Percentiles rank a stretch among this genome's conserved stretches.
Conservation (phyloP, 108 stramenopile species). For the Cyclotella cryptica region DNA sequence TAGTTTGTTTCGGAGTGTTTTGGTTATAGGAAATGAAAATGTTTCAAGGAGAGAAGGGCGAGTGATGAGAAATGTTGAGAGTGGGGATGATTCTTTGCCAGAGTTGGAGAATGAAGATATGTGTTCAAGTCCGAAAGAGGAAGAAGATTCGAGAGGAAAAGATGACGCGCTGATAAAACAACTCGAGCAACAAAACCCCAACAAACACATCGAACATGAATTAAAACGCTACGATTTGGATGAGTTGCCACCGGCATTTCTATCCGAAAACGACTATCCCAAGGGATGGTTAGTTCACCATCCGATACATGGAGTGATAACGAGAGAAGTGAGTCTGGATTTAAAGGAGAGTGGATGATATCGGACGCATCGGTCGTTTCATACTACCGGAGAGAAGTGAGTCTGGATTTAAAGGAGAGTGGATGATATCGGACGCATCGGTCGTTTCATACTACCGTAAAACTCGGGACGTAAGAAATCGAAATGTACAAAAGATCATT, state of each 20-base stretch:
- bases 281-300: constrained; percentile 78
- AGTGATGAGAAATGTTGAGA: neutral
- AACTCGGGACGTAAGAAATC: too few species aligned
- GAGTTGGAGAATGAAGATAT: constrained; percentile 5
- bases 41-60: neutral
- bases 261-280: constrained; percentile 70
- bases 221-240: constrained; percentile 25
- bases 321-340: constrained; percentile 16
- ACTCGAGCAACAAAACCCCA: neutral
- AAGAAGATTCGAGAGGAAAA: neutral
- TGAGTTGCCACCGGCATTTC: constrained; percentile 66
- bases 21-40: neutral
- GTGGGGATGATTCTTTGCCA: neutral
- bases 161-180: neutral
- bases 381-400: constrained; percentile 18
- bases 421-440: too few species aligned
- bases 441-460: too few species aligned
- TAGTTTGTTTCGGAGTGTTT: neutral
- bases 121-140: neutral
- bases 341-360: neutral
- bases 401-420: neutral
- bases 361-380: too few species aligned
- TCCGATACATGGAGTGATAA: constrained; percentile 62
- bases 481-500: too few species aligned
- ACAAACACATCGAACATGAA: neutral